A percentile compares a stretch with the other conserved stretches of the same genome.
Conservation (phyloP, 495 filamentous ascomycete genomes). For the Talaromyces adpressus region DNA sequence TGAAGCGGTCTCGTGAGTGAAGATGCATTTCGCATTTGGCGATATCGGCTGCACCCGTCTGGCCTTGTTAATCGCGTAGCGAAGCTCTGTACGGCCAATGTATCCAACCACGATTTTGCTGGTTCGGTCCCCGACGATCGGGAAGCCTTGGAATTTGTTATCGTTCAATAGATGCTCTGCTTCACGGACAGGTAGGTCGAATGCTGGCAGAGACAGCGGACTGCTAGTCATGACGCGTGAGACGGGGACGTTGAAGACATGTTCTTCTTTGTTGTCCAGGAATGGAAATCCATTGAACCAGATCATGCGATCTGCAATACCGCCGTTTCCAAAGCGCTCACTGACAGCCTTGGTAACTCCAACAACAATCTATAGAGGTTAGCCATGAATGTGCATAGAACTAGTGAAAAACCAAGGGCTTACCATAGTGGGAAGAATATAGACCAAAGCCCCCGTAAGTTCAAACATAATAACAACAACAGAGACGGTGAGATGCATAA, state of each 20-base stretch:
- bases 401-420: slow-evolving; percentile 9
- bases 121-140: slow-evolving; percentile 71
- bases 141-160: slow-evolving; percentile 92
- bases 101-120: slow-evolving; percentile 78
- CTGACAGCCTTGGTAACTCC: slow-evolving; percentile 93
- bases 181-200: slow-evolving; percentile 65
- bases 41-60: slow-evolving; percentile 66
- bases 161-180: slow-evolving; percentile 69
- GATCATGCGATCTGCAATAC: slow-evolving; percentile 97
- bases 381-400: slow-evolving; percentile 2
- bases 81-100: slow-evolving; percentile 89
- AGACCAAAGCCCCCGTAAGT: slow-evolving; percentile 87
- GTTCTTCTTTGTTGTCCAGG: slow-evolving; percentile 96
- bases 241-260: slow-evolving; percentile 93
- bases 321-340: slow-evolving; percentile 87
- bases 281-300: slow-evolving; percentile 99
- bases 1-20: slow-evolving; percentile 55
- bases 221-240: slow-evolving; percentile 86
- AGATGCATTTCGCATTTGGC: slow-evolving; percentile 68
- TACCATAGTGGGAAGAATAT: slow-evolving; percentile 93
- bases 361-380: slow-evolving; percentile 68
- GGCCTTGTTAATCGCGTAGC: slow-evolving; percentile 84
- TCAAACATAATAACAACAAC: slow-evolving; percentile 99
- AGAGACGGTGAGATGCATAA: slow-evolving; percentile 96
- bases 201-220: slow-evolving; percentile 62